Percentiles rank a stretch among this genome's conserved stretches.
These are phyloP conservation scores for Verruconis gallopava DNA, from an alignment of 2,329 filamentous ascomycete genomes.

Conservation along the genomic window DNA sequence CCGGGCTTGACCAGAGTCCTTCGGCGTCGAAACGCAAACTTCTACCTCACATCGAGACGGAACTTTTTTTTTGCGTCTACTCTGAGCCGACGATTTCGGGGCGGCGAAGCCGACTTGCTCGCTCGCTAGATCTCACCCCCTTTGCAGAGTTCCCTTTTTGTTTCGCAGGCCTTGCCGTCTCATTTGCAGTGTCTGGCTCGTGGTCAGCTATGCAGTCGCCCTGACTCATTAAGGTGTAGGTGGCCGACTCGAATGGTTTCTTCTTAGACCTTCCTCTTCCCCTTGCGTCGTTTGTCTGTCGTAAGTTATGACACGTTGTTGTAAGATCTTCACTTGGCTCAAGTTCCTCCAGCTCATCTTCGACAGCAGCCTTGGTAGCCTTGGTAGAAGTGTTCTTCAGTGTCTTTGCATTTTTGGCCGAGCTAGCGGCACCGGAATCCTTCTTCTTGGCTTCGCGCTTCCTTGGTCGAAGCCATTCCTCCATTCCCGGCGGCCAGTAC, in stretches of 20 bases:
- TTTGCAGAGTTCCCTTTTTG: background rate
- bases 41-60: too few species aligned
- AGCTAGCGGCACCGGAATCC: background rate
- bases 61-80: too few species aligned
- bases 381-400: background rate
- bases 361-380: background rate
- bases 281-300: background rate
- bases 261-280: background rate
- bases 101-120: background rate
- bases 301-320: background rate
- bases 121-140: background rate
- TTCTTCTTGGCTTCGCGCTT: slow-evolving; percentile 42
- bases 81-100: background rate
- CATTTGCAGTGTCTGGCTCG: background rate
- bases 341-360: background rate
- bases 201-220: background rate
- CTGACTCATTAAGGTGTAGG: background rate
- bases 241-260: background rate
- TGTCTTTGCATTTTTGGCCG: slow-evolving; percentile 1
- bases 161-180: background rate
- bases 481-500: slow-evolving; percentile 83
- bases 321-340: background rate
- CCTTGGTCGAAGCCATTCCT: slow-evolving; percentile 74
- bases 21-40: too few species aligned
- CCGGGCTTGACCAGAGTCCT: too few species aligned